These are phyloP conservation scores for Raffaelea albimanens DNA, from an alignment of 2,329 filamentous ascomycete species.

Conservation along the genomic window DNA sequence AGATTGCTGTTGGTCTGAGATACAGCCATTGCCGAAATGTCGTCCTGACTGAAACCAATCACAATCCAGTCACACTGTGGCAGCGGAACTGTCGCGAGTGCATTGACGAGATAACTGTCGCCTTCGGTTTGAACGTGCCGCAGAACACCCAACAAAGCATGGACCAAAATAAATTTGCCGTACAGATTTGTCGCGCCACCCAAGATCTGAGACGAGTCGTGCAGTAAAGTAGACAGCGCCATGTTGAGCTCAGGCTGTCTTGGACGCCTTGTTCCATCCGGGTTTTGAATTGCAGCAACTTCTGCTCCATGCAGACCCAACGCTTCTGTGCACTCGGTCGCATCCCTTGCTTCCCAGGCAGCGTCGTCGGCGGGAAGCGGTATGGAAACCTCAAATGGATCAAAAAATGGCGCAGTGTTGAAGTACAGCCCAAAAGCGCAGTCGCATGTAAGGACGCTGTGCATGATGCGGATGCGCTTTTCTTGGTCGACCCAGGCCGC, in stretches of 20 bases:
- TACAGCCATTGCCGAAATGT: conserved; percentile 29
- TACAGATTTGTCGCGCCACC: conserved; percentile 60
- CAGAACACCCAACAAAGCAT: conserved; percentile 57
- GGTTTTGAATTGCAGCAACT: conserved; percentile 45
- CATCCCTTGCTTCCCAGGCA: conserved; percentile 58
- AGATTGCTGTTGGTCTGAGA: conserved; percentile 36
- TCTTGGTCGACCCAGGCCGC: conserved; percentile 61
- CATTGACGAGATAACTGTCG: conserved; percentile 23
- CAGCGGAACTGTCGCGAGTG: conserved; percentile 38
- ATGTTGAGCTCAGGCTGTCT: conserved; percentile 57
- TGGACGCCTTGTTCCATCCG: conserved; percentile 50
- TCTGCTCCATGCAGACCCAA: conserved; percentile 52
- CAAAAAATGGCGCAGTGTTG: conserved; percentile 55
- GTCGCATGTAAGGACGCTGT: conserved; percentile 55
- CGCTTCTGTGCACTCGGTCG: conserved; percentile 52
- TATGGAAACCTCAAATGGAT: conserved; percentile 53
- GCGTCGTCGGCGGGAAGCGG: conserved; percentile 66
- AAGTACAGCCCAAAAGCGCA: conserved; percentile 61
- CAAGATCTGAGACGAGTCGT: conserved; percentile 48
- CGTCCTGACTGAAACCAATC: conserved; percentile 22
- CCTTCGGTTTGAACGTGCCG: conserved; percentile 32
- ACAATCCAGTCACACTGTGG: conserved; percentile 50
- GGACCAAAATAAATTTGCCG: conserved; percentile 65
- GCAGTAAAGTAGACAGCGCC: conserved; percentile 51
- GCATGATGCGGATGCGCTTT: conserved; percentile 55